These are phyloP conservation scores for Phaeosphaeriaceae sp. DNA, from an alignment of 2,329 filamentous ascomycete genomes.

Conservation along the genomic window DNA sequence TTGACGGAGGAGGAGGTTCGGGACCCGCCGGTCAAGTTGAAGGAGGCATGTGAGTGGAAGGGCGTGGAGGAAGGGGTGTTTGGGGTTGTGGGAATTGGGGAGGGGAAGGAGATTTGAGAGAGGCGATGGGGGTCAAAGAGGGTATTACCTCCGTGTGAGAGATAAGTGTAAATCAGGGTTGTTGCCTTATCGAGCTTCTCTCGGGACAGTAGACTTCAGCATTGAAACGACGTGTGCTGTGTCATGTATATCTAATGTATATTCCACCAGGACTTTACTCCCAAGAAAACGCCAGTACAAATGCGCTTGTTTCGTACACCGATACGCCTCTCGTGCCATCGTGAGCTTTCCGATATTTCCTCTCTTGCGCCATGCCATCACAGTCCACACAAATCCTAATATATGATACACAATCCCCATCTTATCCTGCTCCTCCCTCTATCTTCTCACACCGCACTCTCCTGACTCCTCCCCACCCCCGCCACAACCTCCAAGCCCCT, in stretches of 20 bases:
- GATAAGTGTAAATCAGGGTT: too few relatives aligned
- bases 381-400: background rate
- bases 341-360: background rate
- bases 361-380: background rate
- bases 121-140: too few relatives aligned
- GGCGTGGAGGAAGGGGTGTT: constrained; percentile 80
- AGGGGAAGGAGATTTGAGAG: constrained; percentile 72
- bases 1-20: constrained; percentile 84
- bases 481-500: constrained; percentile 62
- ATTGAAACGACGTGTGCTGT: too few relatives aligned
- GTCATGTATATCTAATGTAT: background rate
- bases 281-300: background rate
- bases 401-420: background rate
- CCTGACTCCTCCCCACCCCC: constrained; percentile 10
- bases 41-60: constrained; percentile 70
- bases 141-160: too few relatives aligned
- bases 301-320: background rate
- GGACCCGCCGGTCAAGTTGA: constrained; percentile 78
- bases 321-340: background rate
- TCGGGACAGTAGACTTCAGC: too few relatives aligned
- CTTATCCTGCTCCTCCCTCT: too few relatives aligned
- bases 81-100: constrained; percentile 82
- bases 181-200: too few relatives aligned
- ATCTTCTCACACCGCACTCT: constrained; percentile 3
- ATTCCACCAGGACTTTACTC: background rate